Base-by-base conservation (phyloP, 164 flowering plant genomes). In the Amborella trichopoda region DNA sequence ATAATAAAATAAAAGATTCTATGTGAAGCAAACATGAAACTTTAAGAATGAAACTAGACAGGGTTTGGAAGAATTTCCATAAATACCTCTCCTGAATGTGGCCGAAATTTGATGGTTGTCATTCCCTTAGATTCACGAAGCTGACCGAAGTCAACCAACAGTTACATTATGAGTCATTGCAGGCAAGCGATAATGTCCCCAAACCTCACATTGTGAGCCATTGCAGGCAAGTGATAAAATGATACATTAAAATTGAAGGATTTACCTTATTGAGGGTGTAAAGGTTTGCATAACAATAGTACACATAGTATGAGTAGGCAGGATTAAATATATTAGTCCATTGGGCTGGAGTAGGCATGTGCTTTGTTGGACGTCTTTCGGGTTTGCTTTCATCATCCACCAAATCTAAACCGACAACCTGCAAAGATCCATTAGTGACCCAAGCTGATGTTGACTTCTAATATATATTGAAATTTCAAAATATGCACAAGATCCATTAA, bases 371-470 rank as follows among this genome's bases (percentile, higher is more conserved):
- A 37, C 96, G 88, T 49, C 99, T 79, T 67, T 93, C 99, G 52
- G 99, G 95, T 64, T 88, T 93, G 64, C 96, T 93, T 62, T 93
- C 99, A 65, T 93, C 99, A 77, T 93, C 99, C 55, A 93, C 99
- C 66, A 93, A 70, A 72, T 93, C 99, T 41, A 93, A 62, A 21
- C 99, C 96, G 51, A 93, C 99, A 61, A 93, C 96, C 99, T 93
- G 65, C 37, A 61, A 58, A 21, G 39, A 32, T n/a, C n/a, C n/a
- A n/a, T n/a, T 23, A 65, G 53, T 30, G n/a, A n/a, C n/a, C n/a
- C n/a, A n/a, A n/a, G n/a, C n/a, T n/a, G n/a, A n/a, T n/a, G n/a
- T n/a, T n/a, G n/a, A n/a, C n/a, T n/a, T n/a, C n/a, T n/a, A n/a
- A n/a, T n/a, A n/a, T n/a, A n/a, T n/a, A n/a, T n/a, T n/a, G n/a